A percentile compares a stretch with the other conserved stretches of the same genome.
phyloP scores from a whole-genome alignment of 1,139 yeast species.

The Spencermartinsiella ligniputridi region DNA sequence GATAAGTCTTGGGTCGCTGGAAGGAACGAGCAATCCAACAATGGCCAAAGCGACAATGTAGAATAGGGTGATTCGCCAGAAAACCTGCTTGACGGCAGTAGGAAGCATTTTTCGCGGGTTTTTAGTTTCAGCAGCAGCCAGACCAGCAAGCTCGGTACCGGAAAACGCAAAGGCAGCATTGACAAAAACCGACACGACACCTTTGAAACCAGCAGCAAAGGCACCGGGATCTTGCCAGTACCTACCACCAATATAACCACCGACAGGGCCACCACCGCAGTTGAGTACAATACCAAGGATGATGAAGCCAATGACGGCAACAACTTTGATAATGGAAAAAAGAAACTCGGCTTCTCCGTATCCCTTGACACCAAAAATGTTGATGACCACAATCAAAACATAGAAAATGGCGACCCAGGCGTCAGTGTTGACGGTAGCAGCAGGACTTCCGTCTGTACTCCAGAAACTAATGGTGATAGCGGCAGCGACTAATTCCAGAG shows the following conservation, averaged over 20 bases:
- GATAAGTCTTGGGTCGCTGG: slow-evolving; percentile 45
- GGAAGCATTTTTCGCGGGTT: slow-evolving; percentile 64
- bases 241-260: slow-evolving; percentile 56
- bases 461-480: slow-evolving; percentile 67
- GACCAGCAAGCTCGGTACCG: slow-evolving; percentile 77
- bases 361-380: slow-evolving; percentile 68
- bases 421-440: slow-evolving; percentile 48
- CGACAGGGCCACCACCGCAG: slow-evolving; percentile 69
- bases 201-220: slow-evolving; percentile 61
- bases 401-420: slow-evolving; percentile 66
- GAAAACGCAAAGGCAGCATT: slow-evolving; percentile 88
- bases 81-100: slow-evolving; percentile 66
- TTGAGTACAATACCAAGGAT: slow-evolving; percentile 57
- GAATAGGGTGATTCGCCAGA: slow-evolving; percentile 66
- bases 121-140: slow-evolving; percentile 61
- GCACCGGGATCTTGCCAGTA: slow-evolving; percentile 67
- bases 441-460: slow-evolving; percentile 55
- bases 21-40: slow-evolving; percentile 67
- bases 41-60: slow-evolving; percentile 58
- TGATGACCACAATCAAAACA: slow-evolving; percentile 49
- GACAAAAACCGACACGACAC: slow-evolving; percentile 74
- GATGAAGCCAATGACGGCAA: slow-evolving; percentile 63
- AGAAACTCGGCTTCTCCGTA: slow-evolving; percentile 75
- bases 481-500: slow-evolving; percentile 77
- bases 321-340: slow-evolving; percentile 56